These are phyloP conservation scores for Auriscalpium vulgare DNA, from an alignment of 768 basidiomycete species.

Conservation along the genomic window DNA sequence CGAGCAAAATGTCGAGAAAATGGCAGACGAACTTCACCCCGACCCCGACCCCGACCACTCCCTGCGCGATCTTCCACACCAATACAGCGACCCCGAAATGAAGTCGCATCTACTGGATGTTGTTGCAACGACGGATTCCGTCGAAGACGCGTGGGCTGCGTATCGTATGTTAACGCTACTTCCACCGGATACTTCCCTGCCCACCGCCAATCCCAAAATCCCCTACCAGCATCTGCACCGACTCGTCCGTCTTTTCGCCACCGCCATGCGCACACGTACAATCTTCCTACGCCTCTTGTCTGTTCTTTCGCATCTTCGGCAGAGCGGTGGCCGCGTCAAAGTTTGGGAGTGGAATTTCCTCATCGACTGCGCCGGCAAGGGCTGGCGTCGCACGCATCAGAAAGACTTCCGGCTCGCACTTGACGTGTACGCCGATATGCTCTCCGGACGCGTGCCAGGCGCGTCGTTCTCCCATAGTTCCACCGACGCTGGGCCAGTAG, in stretches of 20 bases:
- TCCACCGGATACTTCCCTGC: background rate
- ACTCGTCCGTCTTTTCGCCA: slow-evolving; percentile 51
- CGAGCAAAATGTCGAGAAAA: too few species aligned
- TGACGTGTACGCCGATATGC: slow-evolving; percentile 54
- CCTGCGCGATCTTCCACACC: slow-evolving; percentile 15
- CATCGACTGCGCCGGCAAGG: slow-evolving; percentile 55
- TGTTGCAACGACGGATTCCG: slow-evolving; percentile 26
- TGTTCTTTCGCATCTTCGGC: slow-evolving; percentile 51
- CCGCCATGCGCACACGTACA: slow-evolving; percentile 42
- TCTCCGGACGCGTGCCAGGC: slow-evolving; percentile 36
- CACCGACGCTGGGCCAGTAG: background rate
- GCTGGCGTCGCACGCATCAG: slow-evolving; percentile 48
- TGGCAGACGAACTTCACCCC: background rate
- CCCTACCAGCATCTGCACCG: slow-evolving; percentile 46
- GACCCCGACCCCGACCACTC: background rate
- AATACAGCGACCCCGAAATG: background rate
- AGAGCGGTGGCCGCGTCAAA: slow-evolving; percentile 45
- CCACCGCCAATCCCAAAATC: slow-evolving; percentile 12
- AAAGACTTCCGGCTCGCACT: slow-evolving; percentile 56
- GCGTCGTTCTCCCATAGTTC: slow-evolving; percentile 13
- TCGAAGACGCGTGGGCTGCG: slow-evolving; percentile 34
- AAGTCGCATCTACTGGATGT: slow-evolving; percentile 21
- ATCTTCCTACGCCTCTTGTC: slow-evolving; percentile 61
- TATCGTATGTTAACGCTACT: slow-evolving; percentile 29
- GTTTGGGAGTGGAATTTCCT: slow-evolving; percentile 74